Conservation (phyloP, 495 filamentous ascomycete genomes). For the Friedmanniomyces endolithicus region DNA sequence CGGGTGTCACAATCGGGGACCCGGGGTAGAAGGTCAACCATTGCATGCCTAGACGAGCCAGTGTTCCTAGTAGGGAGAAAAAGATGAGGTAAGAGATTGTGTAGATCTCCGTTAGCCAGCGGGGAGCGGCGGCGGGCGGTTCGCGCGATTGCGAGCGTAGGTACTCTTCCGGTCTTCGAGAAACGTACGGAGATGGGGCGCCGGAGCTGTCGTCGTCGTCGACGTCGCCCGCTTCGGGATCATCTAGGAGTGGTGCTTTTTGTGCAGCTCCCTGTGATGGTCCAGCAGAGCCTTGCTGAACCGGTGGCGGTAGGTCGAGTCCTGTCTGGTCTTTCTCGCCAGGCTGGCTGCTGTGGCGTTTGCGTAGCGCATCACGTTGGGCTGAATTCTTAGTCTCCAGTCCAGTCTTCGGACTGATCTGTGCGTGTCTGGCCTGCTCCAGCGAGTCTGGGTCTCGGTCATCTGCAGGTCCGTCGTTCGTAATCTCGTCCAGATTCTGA, state of each 20-base stretch:
- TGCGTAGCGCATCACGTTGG: too few species aligned
- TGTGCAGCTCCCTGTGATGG: background rate
- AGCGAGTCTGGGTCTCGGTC: background rate
- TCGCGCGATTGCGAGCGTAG: background rate
- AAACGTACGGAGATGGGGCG: conserved; percentile 1
- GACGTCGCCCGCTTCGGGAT: background rate
- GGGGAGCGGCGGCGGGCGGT: conserved; percentile 29
- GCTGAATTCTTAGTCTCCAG: background rate
- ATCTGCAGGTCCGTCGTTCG: background rate
- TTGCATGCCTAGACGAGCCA: conserved; percentile 71
- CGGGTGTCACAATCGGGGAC: conserved; percentile 57
- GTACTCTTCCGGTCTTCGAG: conserved; percentile 9
- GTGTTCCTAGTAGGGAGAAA: conserved; percentile 78
- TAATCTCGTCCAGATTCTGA: conserved; percentile 19
- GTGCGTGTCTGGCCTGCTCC: background rate
- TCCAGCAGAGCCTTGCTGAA: background rate
- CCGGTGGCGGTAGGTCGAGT: background rate
- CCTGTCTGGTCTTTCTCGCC: background rate
- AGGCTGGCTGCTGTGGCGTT: background rate
- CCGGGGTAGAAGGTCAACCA: conserved; percentile 71
- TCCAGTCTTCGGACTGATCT: background rate
- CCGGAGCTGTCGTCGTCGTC: conserved; percentile 3
- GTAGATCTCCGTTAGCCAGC: conserved; percentile 58
- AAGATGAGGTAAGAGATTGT: conserved; percentile 70
- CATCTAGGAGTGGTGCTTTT: background rate